A percentile compares a stretch with the other conserved stretches of the same genome.
Evolutionary conservation across 148 eudicot species (phyloP).

Genomic region (Nepenthes mirabilis): DNA sequence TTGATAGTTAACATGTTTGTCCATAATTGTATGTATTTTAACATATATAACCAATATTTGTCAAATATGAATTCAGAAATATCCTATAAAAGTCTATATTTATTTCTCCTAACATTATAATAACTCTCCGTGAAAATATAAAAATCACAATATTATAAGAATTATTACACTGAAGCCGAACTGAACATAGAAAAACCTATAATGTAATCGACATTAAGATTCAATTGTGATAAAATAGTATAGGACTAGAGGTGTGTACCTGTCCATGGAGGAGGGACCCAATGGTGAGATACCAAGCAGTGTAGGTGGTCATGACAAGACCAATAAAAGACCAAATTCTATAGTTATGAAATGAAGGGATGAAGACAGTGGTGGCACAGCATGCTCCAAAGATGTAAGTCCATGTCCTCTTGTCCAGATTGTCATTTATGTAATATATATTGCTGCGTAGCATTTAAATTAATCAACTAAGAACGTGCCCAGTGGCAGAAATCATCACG

Average conservation of each 20-base stretch:
- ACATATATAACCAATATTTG: too few species aligned
- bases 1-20: too few species aligned
- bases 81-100: too few species aligned
- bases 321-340: slow-evolving; percentile 11
- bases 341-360: slow-evolving; percentile 10
- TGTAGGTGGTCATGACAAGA: slow-evolving; percentile 10
- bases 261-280: slow-evolving; percentile 11
- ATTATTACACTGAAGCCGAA: too few species aligned
- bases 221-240: too few species aligned
- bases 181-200: neutral
- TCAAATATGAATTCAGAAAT: too few species aligned
- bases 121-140: too few species aligned
- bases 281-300: slow-evolving; percentile 11
- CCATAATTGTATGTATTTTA: too few species aligned
- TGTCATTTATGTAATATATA: slow-evolving; percentile 11
- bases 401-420: slow-evolving; percentile 14
- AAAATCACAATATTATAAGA: too few species aligned
- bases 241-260: neutral
- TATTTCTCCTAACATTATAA: too few species aligned
- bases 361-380: slow-evolving; percentile 9
- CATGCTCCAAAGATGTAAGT: slow-evolving; percentile 10
- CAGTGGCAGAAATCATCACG: too few species aligned
- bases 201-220: neutral
- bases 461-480: neutral
- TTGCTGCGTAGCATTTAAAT: slow-evolving; percentile 2